Conservation (phyloP, 495 filamentous ascomycete species). For the Tuber borchii region DNA sequence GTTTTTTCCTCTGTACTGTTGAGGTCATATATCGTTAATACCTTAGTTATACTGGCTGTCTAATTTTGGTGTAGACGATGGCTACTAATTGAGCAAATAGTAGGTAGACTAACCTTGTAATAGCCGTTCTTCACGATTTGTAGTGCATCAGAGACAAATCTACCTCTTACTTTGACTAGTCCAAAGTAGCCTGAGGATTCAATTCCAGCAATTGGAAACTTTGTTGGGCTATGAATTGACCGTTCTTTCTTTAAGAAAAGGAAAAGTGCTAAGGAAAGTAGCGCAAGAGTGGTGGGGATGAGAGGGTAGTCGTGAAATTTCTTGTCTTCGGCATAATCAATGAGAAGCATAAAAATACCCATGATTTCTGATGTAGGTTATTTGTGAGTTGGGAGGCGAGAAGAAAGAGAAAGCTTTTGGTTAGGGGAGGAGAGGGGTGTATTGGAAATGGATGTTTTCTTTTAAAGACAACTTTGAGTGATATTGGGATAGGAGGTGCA, state of each 20-base stretch:
- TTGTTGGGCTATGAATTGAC: no score
- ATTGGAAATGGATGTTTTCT: neutral
- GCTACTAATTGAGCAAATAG: no score
- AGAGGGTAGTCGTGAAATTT: neutral
- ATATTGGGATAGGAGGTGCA: no score
- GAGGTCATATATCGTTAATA: neutral
- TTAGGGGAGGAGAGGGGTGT: neutral
- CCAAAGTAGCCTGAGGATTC: no score
- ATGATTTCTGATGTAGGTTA: neutral
- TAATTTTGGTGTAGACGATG: neutral
- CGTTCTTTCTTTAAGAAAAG: no score
- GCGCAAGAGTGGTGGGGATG: neutral
- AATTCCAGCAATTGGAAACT: no score
- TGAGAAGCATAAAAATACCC: neutral
- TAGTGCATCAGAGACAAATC: neutral
- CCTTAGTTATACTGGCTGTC: neutral
- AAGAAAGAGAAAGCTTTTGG: neutral
- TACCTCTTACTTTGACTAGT: neutral
- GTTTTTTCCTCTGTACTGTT: neutral
- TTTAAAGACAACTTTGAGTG: neutral
- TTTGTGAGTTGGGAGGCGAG: neutral
- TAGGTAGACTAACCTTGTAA: neutral
- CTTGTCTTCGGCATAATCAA: neutral
- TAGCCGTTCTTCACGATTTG: neutral
- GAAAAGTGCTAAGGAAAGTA: neutral